phyloP scores from a whole-genome alignment of 371 early-diverging fungal species.

The Circinella minor region DNA sequence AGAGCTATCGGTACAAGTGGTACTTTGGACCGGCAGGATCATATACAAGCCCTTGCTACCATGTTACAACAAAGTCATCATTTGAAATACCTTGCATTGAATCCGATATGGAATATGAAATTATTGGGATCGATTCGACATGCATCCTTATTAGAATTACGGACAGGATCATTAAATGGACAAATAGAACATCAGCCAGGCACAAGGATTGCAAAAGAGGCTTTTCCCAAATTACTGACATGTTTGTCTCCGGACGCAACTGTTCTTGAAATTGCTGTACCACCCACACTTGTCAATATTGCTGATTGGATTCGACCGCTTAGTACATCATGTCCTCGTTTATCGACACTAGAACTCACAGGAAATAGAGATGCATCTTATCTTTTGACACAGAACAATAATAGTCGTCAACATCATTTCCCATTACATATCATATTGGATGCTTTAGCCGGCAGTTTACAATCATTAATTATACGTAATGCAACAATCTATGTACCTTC shows the following conservation, averaged over 20 bases:
- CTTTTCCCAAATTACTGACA: not conserved
- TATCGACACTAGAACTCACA: conserved; percentile 7
- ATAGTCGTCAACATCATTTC: not conserved
- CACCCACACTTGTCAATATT: not conserved
- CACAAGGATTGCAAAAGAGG: not conserved
- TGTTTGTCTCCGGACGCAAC: not conserved
- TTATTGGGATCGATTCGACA: not conserved
- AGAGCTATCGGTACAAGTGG: not conserved
- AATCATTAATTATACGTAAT: not conserved
- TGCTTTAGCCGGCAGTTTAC: not conserved
- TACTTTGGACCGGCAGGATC: not conserved
- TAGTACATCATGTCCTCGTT: not conserved
- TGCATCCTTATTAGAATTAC: not conserved
- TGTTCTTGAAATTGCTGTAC: conserved; percentile 2
- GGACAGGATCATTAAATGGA: conserved; percentile 4
- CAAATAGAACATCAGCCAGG: not conserved
- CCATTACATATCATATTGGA: not conserved
- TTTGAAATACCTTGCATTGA: not conserved
- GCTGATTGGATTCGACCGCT: not conserved
- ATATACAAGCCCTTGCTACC: not conserved
- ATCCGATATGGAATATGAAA: conserved; percentile 3
- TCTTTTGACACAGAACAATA: not conserved
- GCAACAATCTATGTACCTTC: not conserved
- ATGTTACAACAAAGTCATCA: not conserved
- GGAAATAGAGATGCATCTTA: conserved; percentile 4